Conservation (phyloP, 768 basidiomycete species). For the Panaeolus cyanescens region DNA sequence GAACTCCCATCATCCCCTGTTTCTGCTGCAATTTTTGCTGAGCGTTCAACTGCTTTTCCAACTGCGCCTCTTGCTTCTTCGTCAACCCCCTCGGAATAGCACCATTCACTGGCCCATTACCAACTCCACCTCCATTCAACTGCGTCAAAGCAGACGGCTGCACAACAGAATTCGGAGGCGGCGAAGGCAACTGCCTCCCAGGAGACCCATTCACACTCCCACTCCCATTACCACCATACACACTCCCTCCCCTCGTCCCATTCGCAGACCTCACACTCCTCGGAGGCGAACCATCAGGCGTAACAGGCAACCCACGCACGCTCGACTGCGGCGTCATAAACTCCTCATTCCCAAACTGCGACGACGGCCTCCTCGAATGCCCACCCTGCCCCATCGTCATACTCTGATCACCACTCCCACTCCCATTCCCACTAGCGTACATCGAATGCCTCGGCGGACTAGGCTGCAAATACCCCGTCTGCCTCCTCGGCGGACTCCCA, state of each 20-base stretch:
- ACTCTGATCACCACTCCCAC: not conserved
- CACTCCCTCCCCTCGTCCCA: not conserved
- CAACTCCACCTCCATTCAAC: not conserved
- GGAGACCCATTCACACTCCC: not conserved
- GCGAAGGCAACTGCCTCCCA: not conserved
- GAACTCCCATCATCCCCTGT: not conserved
- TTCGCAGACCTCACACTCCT: not conserved
- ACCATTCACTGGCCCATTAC: not conserved
- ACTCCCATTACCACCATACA: too few species aligned
- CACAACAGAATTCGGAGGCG: not conserved
- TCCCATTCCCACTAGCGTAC: not conserved
- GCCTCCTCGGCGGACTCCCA: not conserved
- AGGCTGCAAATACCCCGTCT: not conserved
- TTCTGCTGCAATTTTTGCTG: conserved; percentile 5
- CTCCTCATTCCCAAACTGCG: not conserved
- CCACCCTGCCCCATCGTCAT: too few species aligned
- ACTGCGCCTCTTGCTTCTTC: not conserved
- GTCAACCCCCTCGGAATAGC: not conserved
- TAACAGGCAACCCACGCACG: not conserved
- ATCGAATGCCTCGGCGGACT: not conserved
- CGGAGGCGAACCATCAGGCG: not conserved
- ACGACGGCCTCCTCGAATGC: not conserved
- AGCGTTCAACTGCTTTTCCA: not conserved
- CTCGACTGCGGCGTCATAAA: not conserved
- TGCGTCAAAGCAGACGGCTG: not conserved